Percentiles rank a stretch among this genome's conserved stretches.
phyloP scores from a whole-genome alignment of 225 moss, liverwort and hornwort genomes.

The Ulota crispa region DNA sequence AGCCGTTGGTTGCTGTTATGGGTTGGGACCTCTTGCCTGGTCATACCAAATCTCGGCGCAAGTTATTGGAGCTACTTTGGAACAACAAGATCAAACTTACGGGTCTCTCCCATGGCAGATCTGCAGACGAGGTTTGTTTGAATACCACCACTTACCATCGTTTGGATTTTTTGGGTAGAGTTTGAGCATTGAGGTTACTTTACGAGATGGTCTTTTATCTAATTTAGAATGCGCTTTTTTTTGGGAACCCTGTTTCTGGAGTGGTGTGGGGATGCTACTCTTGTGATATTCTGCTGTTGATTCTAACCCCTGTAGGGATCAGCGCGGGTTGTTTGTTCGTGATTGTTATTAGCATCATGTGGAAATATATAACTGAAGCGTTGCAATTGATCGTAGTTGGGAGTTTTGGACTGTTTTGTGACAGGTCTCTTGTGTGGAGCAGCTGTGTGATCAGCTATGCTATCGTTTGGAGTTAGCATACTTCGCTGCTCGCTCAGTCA shows the following conservation, averaged over 20 bases:
- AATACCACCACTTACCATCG: background rate
- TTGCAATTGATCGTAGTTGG: background rate
- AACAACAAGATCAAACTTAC: conserved; percentile 66
- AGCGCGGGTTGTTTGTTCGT: background rate
- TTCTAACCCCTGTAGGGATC: background rate
- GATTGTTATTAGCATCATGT: background rate
- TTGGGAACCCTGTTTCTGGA: background rate
- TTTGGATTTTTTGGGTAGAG: background rate
- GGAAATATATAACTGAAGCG: conserved; percentile 3
- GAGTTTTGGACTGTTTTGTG: conserved; percentile 18
- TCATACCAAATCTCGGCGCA: conserved; percentile 82
- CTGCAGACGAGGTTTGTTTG: conserved; percentile 69
- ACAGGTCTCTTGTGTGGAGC: conserved; percentile 87
- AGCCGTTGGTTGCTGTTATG: conserved; percentile 87
- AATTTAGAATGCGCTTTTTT: conserved; percentile 3
- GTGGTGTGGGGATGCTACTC: background rate
- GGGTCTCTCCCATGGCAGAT: conserved; percentile 55
- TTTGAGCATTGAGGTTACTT: conserved; percentile 6
- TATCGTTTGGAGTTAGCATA: conserved; percentile 95
- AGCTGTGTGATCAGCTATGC: conserved; percentile 90
- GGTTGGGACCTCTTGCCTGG: conserved; percentile 98
- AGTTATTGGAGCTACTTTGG: conserved; percentile 90
- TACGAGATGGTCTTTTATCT: background rate
- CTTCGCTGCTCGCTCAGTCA: conserved; percentile 66
- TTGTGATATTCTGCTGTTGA: conserved; percentile 10